phyloP scores from a whole-genome alignment of 2,329 filamentous ascomycete genomes.

The Ophioceras dolichostomum region DNA sequence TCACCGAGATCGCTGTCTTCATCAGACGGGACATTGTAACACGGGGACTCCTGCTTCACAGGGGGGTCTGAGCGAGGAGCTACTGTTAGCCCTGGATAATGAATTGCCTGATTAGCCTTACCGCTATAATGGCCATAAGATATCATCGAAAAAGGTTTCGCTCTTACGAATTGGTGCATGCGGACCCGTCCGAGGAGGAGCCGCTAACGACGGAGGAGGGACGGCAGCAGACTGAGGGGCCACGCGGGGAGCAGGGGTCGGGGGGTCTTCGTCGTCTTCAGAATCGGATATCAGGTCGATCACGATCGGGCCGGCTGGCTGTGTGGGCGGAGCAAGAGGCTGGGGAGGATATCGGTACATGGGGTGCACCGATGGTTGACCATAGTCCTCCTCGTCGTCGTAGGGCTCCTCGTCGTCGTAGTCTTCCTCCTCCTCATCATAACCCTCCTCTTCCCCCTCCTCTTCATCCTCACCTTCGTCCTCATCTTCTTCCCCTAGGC shows the following conservation, averaged over 20 bases:
- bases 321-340: conserved; percentile 1
- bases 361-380: not conserved
- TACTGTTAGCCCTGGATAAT: not conserved
- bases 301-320: conserved; percentile 20
- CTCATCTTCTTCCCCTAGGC: no score
- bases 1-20: conserved; percentile 2
- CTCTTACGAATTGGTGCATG: no score
- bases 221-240: no score
- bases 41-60: not conserved
- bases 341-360: not conserved
- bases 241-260: no score
- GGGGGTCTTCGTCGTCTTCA: conserved; percentile 21
- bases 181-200: no score
- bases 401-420: conserved; percentile 9
- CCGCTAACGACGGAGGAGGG: no score
- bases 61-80: not conserved
- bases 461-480: no score
- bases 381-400: no score
- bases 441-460: conserved; percentile 8
- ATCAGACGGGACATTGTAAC: conserved; percentile 2
- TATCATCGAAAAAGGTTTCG: no score
- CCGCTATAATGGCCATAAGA: no score
- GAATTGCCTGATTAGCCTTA: not conserved
- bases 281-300: conserved; percentile 35
- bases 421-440: conserved; percentile 8